Conservation (phyloP, 108 stramenopile genomes). For the Hondaea fermentalgiana region DNA sequence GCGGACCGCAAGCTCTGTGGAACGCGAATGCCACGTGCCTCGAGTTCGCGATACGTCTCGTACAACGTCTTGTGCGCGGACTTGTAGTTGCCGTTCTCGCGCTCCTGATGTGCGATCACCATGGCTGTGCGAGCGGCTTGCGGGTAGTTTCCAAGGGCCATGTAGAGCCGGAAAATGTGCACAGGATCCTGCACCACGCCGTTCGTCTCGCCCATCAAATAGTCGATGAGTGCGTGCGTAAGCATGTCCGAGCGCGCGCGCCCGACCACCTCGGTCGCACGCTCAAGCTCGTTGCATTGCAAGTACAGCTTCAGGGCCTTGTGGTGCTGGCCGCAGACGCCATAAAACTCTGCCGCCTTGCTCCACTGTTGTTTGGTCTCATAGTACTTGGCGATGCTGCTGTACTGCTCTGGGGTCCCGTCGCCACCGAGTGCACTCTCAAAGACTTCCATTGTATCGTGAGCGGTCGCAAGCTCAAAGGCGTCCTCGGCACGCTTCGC, state of each 20-base stretch:
- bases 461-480: constrained; percentile 49
- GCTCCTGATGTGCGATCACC: constrained; percentile 54
- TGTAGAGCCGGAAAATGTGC: constrained; percentile 55
- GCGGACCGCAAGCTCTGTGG: constrained; percentile 29
- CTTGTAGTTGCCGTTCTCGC: constrained; percentile 47
- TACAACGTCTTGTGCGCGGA: constrained; percentile 44
- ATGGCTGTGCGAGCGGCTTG: constrained; percentile 53
- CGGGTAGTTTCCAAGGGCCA: constrained; percentile 52
- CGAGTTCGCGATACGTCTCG: constrained; percentile 45
- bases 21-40: constrained; percentile 34
- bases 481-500: constrained; percentile 48
- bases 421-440: constrained; percentile 22
- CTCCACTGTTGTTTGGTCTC: constrained; percentile 30
- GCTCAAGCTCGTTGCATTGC: constrained; percentile 39
- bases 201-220: constrained; percentile 53
- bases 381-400: neutral
- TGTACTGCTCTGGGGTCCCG: neutral
- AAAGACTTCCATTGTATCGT: constrained; percentile 46
- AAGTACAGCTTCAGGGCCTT: constrained; percentile 51
- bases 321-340: constrained; percentile 38
- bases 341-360: constrained; percentile 45
- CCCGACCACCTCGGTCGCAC: constrained; percentile 55
- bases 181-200: constrained; percentile 57
- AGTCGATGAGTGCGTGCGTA: constrained; percentile 53
- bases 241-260: constrained; percentile 43